Evolutionary conservation across 495 filamentous ascomycete genomes (phyloP).

Genomic region (Annulohypoxylon maeteangense): DNA sequence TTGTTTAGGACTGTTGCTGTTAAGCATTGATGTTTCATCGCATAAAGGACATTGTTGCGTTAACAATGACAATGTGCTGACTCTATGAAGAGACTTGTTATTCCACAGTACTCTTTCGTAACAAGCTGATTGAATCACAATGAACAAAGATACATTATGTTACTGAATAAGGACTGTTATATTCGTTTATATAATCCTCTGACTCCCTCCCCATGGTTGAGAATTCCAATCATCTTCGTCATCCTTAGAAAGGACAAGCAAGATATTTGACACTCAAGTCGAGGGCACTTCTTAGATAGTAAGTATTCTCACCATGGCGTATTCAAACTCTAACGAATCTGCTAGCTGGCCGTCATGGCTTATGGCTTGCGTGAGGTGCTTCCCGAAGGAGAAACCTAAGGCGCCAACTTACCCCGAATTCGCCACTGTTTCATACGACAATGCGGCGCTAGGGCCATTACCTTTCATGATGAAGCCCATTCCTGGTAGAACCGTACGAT

Average conservation of each 20-base stretch:
- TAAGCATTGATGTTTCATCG: background rate
- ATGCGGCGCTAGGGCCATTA: slow-evolving; percentile 17
- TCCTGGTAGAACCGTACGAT: background rate
- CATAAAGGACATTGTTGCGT: slow-evolving; percentile 14
- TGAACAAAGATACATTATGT: slow-evolving; percentile 8
- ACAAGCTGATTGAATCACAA: background rate
- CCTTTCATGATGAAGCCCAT: background rate
- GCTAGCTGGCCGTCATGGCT: background rate
- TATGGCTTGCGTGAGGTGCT: slow-evolving; percentile 8
- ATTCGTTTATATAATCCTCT: background rate
- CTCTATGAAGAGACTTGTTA: background rate
- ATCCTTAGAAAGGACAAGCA: background rate
- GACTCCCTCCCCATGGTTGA: background rate
- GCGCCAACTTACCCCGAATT: background rate
- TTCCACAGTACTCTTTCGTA: background rate
- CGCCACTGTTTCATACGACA: background rate
- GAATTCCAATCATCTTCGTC: background rate
- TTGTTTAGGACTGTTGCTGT: background rate
- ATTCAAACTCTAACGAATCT: background rate
- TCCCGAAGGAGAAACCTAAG: background rate
- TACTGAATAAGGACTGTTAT: slow-evolving; percentile 4
- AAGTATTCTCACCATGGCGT: slow-evolving; percentile 8
- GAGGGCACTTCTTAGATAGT: slow-evolving; percentile 18
- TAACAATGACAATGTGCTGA: slow-evolving; percentile 10
- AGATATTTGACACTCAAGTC: background rate